Evolutionary conservation across 139 green algal genomes (phyloP).

Genomic region (Volvox reticuliferus): DNA sequence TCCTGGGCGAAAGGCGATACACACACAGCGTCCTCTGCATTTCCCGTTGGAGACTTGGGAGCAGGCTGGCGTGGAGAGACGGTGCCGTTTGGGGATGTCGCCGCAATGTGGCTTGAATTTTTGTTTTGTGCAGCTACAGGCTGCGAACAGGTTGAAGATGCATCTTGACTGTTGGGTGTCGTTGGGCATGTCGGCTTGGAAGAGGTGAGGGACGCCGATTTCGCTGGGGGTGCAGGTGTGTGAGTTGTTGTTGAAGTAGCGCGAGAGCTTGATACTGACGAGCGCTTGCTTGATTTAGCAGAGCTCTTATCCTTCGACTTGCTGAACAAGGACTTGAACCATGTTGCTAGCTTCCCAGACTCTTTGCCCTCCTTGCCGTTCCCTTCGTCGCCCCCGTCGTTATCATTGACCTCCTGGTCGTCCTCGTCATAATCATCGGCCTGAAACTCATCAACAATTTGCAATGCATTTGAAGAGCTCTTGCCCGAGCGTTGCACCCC

Average conservation of each 20-base stretch:
- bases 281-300: constrained; percentile 25
- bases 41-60: background rate
- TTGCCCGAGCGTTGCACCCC: constrained; percentile 18
- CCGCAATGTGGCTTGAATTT: background rate
- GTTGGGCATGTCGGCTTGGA: constrained; percentile 24
- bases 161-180: background rate
- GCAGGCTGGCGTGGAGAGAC: background rate
- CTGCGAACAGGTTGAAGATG: background rate
- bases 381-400: background rate
- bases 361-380: background rate
- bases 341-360: constrained; percentile 31
- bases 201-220: background rate
- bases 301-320: constrained; percentile 31
- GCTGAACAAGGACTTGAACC: constrained; percentile 42
- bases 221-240: background rate
- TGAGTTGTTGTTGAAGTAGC: background rate
- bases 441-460: constrained; percentile 38
- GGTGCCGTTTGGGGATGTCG: background rate
- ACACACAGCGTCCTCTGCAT: background rate
- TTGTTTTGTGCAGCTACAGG: background rate
- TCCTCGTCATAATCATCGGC: constrained; percentile 2
- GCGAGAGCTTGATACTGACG: constrained; percentile 8
- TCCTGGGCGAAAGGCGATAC: background rate
- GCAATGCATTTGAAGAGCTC: background rate
- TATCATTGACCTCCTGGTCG: background rate